Percentiles rank a stretch among this genome's conserved stretches.
phyloP scores from a whole-genome alignment of 352 stramenopile species.

The Globisporangium sylvaticum region DNA sequence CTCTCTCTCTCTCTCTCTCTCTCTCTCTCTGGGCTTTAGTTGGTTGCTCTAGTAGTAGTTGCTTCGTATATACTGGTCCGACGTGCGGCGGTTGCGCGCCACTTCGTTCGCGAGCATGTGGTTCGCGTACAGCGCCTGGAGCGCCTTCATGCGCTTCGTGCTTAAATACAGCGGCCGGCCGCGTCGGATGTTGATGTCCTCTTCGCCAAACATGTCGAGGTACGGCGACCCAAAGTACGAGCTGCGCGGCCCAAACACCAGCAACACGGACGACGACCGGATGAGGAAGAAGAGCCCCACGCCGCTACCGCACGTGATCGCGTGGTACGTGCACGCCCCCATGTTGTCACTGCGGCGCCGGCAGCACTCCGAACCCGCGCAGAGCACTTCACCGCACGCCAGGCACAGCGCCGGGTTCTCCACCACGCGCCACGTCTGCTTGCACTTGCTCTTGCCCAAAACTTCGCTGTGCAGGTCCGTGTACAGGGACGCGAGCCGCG shows the following conservation, averaged over 20 bases:
- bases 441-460: constrained; percentile 66
- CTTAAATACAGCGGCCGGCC: constrained; percentile 75
- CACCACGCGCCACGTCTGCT: constrained; percentile 61
- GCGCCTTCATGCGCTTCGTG: constrained; percentile 62
- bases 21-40: constrained; percentile 11
- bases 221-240: constrained; percentile 86
- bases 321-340: constrained; percentile 73
- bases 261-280: constrained; percentile 67
- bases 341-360: constrained; percentile 59
- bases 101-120: constrained; percentile 82
- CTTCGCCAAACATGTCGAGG: constrained; percentile 87
- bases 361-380: constrained; percentile 80
- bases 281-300: constrained; percentile 83
- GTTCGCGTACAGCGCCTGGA: constrained; percentile 70
- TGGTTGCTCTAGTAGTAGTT: constrained; percentile 70
- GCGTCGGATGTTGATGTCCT: constrained; percentile 80
- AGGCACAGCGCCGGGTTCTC: constrained; percentile 82
- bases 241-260: constrained; percentile 66
- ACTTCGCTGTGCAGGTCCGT: constrained; percentile 77
- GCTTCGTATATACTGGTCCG: constrained; percentile 84
- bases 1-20: neutral
- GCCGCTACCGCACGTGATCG: constrained; percentile 65
- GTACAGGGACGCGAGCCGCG: constrained; percentile 61
- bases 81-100: constrained; percentile 75
- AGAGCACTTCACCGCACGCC: constrained; percentile 72